Evolutionary conservation across 495 filamentous ascomycete species (phyloP), one percentile per base, ranked within the genome.

Genomic region (Glonium stellatum): DNA sequence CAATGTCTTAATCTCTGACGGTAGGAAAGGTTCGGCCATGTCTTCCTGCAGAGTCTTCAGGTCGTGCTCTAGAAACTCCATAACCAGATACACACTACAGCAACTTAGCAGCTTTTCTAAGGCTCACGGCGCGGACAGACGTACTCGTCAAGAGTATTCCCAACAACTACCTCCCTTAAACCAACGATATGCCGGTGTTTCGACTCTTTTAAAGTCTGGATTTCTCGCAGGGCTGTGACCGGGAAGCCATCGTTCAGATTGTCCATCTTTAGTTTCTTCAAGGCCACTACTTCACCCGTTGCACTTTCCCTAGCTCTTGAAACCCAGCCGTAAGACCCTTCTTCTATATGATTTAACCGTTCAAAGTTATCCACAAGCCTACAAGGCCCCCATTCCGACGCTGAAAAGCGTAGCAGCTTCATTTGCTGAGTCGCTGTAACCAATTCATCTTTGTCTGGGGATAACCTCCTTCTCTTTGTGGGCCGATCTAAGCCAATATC

Each of bases 41-140:
- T 92, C 88, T 65, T 95, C 88, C 60, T 92, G 87, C 58, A 98
- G 81, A 58, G 88, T 88, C 76, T 95, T 96, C 60, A 98, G 87
- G 73, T 98, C 93, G 78, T 98, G 93, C 78, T 97, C 92, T 69
- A 96, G 79, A 76, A 97, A 98, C 73, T 96, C 92, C 83, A 98
- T 92, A 58, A 98, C 93, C 52, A 98, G 84, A 77, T 87, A 97
- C 62, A 96, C 85, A 77, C 89, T 91, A 71, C 68, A 63, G 57
- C 54, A 54, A 61, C 19, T 63, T 35, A 59, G 49, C 48, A 11
- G 23, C 31, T 25, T 23, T 37, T 15, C 10, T 39, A 12, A 4
- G 4, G 21, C 21, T 18, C n/a, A 27, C 1, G 35, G 64, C 63
- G 35, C 19, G 19, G n/a, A 67, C 61, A 60, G 41, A 77, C 82